Conservation (phyloP, 768 basidiomycete genomes). For the Kwoniella sp. region DNA sequence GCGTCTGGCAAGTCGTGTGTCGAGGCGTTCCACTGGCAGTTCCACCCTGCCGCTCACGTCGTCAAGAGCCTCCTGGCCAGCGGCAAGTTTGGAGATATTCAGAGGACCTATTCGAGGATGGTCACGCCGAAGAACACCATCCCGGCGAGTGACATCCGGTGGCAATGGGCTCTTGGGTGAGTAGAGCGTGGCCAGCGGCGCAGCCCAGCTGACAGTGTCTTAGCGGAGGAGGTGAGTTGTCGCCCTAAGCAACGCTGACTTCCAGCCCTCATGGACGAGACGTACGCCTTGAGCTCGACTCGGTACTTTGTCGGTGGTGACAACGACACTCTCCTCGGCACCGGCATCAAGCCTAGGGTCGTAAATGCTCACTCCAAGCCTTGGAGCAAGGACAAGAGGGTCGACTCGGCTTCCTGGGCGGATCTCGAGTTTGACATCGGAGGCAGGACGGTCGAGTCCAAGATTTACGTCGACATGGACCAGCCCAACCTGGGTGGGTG, state of each 20-base stretch:
- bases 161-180: conserved; percentile 5
- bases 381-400: conserved; percentile 6
- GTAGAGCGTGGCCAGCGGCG: not conserved
- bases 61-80: conserved; percentile 7
- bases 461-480: conserved; percentile 8
- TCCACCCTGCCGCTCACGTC: conserved; percentile 7
- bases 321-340: conserved; percentile 1
- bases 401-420: conserved; percentile 7
- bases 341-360: not conserved
- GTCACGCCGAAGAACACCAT: conserved; percentile 5
- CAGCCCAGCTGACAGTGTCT: no score
- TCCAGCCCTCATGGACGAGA: conserved; percentile 8
- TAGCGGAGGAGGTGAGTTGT: conserved; percentile 2
- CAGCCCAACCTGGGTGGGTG: conserved; percentile 1
- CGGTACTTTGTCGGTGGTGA: conserved; percentile 9
- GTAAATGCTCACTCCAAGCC: not conserved
- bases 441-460: conserved; percentile 1
- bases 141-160: conserved; percentile 7
- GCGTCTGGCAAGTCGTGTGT: not conserved
- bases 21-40: conserved; percentile 12
- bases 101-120: conserved; percentile 7
- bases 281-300: conserved; percentile 3
- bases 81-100: conserved; percentile 10
- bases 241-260: not conserved
- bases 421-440: not conserved